Evolutionary conservation across 1,139 yeast species (phyloP), one percentile per base, ranked within the genome.

Genomic region (Nakaseomyces uthaithaninus): DNA sequence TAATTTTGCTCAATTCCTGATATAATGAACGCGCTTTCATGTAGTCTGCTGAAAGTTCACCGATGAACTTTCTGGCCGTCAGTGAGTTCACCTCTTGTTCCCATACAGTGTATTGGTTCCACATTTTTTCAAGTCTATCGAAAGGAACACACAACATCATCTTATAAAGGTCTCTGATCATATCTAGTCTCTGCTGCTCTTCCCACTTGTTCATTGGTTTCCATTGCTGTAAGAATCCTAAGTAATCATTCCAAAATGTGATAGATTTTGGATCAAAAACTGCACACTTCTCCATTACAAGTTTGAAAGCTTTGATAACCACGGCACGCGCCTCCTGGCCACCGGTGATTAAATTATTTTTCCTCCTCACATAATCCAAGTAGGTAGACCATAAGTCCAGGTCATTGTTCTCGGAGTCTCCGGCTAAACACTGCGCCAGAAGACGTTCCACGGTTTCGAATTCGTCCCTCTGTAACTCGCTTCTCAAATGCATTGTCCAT

Each of bases 1-100:
- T 73, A 5, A 78, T 49, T 53, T 72, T 72, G 33, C 66, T 71
- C 72, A 87, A 76, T 55, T 86, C 95, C 31, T 76, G 77, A 45
- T 77, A 75, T 66, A 85, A 71, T 0, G 94, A 75, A 49, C 96
- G 71, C 1, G 95, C 93, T 46, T 76, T 77, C 95, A 89, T 85
- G 58, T 87, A 91, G n/a, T 77, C 81, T 3, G 86, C 78, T 12
- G 94, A 81, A 47, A 77, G 72, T 52, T 89, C 97, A 30, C 84
- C 80, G 43, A 89, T 78, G 56, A 82, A 80, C 59, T 86, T 86
- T 54, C 94, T 75, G 2, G 96, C 93, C 4, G 93, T 83, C 19
- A 80, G 67, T 23, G 82, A 70, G 55, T 80, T 83, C 16, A 80
- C 64, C 37, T 77, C 81, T 50, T 79, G 83, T 60, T 91, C 97